Base-by-base conservation (phyloP, 2,329 filamentous ascomycete species). In the Pseudogymnoascus sp. region DNA sequence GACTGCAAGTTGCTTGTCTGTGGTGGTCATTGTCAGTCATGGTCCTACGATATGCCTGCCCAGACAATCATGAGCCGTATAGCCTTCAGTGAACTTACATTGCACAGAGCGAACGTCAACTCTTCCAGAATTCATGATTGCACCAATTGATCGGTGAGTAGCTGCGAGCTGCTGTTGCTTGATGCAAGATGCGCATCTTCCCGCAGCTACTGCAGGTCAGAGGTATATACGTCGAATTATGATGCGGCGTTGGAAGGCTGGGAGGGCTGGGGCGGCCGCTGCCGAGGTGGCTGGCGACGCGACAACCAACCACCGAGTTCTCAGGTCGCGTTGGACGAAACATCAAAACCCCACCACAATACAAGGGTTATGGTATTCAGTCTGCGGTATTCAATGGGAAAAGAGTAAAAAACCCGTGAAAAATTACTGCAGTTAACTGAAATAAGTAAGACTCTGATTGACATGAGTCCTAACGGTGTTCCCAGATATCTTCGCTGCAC, bases 221-320 rank as follows among this genome's bases (percentile, higher is more conserved):
- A 52, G 45, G 45, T 52, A 52, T 52, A 52, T 52, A 52, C 45
- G 45, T 52, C 45, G 15, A 52, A 52, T 52, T 52, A 52, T 52
- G 45, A 52, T 19, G 45, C 26, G 9, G 26, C 13, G 45, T 48
- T 28, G 45, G 45, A 52, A 30, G 45, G 45, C 45, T 52, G 45
- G 45, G 45, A 48, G 45, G 45, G 45, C 45, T 52, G 45, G 45
- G 45, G 45, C 45, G 15, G 26, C 45, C 45, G 45, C 45, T 52
- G 15, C 26, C 45, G 45, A 52, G 45, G 45, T 52, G 45, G 45
- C 45, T 52, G 45, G 45, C 45, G 45, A 52, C 45, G 45, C 45
- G 45, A 52, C 8, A 9, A 52, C 45, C 45, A 52, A 52, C 45
- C 45, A 52, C 45, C 45, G 26, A 30, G 15, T 26, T 52, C 45